Evolutionary conservation across 108 stramenopile genomes (phyloP), one percentile per base, ranked within the genome.

Genomic region (Pseudonitzschia multiseries): DNA sequence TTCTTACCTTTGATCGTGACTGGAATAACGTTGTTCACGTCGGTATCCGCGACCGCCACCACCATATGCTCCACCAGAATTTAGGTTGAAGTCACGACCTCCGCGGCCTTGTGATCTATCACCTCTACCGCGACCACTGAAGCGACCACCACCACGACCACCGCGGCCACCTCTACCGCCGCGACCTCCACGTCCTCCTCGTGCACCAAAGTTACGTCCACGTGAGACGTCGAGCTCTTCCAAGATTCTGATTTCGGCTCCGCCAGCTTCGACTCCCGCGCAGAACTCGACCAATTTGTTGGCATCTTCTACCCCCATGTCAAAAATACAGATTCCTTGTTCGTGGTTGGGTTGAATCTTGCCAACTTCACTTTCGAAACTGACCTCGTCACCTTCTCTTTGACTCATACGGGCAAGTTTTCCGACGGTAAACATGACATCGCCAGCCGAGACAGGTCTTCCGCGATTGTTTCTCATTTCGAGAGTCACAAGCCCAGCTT

Each of bases 391-490:
- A 28, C 78, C 86, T 20, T 82, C 82, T 48, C 79, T 60, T 41
- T 75, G 81, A 54, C 91, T 92, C 87, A 91, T 87, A 20, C 90
- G 72, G 0, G 94, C 65, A 21, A 96, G 79, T 75, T 96, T 96
- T 8, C 82, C 81, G 1, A 96, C 87, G 41, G 93, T 92, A 54
- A 90, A 96, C 86, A 94, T 89, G 44, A 96, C 95, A 73, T 96
- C 95, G 4, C 82, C 85, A 28, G 91, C 82, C 36, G 88, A 76
- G 26, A 93, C 83, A 8, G 79, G 68, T 63, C 89, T 73, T 50
- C 86, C 89, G 57, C 66, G 67, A 53, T 69, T 73, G 63, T 86
- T 92, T 13, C 65, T 74, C 95, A 96, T 96, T 77, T 90, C 81
- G 22, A 96, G 74, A 50, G 95, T 94, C 29, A 82, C 79, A 61